Conservation (phyloP, 768 basidiomycete genomes). For the Suillus lakei region DNA sequence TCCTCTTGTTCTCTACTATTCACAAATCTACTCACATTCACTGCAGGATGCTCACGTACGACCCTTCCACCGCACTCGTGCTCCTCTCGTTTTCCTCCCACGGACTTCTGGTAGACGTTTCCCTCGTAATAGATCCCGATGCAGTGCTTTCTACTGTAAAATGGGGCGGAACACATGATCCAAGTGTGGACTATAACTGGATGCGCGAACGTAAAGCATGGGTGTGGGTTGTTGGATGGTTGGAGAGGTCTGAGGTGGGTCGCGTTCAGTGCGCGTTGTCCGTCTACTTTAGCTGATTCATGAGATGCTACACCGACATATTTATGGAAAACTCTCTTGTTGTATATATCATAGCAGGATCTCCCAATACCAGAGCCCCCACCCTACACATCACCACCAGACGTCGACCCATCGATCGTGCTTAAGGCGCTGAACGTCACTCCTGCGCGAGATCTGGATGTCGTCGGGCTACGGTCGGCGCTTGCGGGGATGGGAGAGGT, state of each 20-base stretch:
- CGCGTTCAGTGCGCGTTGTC: conserved; percentile 9
- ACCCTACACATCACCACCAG: conserved; percentile 42
- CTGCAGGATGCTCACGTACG: conserved; percentile 61
- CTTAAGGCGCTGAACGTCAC: conserved; percentile 59
- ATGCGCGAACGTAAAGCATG: conserved; percentile 53
- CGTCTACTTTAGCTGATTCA: background rate
- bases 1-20: conserved; percentile 15
- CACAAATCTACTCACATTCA: conserved; percentile 8
- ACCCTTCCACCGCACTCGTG: conserved; percentile 49
- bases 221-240: conserved; percentile 60
- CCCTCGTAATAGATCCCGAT: conserved; percentile 50
- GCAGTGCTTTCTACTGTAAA: conserved; percentile 18
- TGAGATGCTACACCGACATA: conserved; percentile 3
- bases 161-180: conserved; percentile 15
- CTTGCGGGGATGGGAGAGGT: conserved; percentile 26
- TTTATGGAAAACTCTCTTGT: background rate
- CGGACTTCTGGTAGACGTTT: conserved; percentile 62
- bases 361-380: conserved; percentile 49
- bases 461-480: conserved; percentile 25
- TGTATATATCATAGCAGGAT: conserved; percentile 32
- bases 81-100: conserved; percentile 53
- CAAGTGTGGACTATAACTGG: conserved; percentile 43
- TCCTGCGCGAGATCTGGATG: conserved; percentile 51
- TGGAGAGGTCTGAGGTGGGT: conserved; percentile 55
- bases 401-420: conserved; percentile 50